Conservation (phyloP, 306 rosid species). For the Luffa aegyptiaca region DNA sequence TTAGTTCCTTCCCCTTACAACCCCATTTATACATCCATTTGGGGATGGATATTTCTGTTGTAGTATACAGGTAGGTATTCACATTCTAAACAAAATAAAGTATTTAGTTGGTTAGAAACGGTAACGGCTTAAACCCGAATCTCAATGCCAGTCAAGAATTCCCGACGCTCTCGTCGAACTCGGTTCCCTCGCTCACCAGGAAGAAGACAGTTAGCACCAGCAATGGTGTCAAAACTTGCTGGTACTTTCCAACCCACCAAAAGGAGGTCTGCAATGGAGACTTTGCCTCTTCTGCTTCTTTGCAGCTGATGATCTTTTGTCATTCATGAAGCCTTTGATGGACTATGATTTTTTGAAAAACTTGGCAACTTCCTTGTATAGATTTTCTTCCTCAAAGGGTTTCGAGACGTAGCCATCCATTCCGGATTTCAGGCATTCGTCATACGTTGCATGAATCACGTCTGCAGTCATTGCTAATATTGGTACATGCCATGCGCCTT, state of each 20-base stretch:
- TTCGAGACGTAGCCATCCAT: constrained; percentile 97
- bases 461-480: constrained; percentile 97
- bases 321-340: neutral
- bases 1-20: neutral
- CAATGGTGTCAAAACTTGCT: constrained; percentile 5
- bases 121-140: neutral
- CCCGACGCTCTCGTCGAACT: neutral
- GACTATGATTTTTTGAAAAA: constrained; percentile 40
- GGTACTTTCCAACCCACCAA: neutral
- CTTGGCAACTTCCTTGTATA: constrained; percentile 74
- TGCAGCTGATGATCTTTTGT: neutral
- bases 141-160: constrained; percentile 1
- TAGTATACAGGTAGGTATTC: constrained; percentile 1
- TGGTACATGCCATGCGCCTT: constrained; percentile 65
- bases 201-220: constrained; percentile 5
- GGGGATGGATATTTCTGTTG: constrained; percentile 3
- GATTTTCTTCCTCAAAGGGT: constrained; percentile 95
- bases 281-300: neutral
- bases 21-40: constrained; percentile 4
- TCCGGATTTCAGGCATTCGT: constrained; percentile 68
- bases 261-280: neutral
- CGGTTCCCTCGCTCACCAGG: neutral
- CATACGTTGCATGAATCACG: constrained; percentile 86
- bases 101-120: neutral
- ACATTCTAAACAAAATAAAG: neutral